Conservation (phyloP, 1,284 basidiomycete species). For the Ustilago nuda region DNA sequence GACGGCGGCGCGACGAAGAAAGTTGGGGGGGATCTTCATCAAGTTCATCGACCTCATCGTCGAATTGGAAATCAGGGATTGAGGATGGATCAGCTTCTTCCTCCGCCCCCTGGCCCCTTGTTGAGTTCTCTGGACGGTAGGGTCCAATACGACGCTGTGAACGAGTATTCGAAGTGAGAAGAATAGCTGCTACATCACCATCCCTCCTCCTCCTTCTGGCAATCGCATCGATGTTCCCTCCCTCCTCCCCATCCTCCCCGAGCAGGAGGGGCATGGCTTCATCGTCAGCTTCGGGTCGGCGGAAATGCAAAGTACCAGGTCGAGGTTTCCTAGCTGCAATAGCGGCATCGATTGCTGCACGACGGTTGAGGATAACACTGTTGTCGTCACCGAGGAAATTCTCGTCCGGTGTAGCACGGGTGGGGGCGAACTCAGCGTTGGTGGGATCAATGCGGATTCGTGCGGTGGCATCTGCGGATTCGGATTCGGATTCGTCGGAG, state of each 20-base stretch:
- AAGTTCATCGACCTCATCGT: slow-evolving; percentile 38
- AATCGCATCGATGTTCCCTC: slow-evolving; percentile 28
- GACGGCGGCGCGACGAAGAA: slow-evolving; percentile 1
- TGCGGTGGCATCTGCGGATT: neutral
- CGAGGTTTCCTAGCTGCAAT: slow-evolving; percentile 32
- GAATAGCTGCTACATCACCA: slow-evolving; percentile 19
- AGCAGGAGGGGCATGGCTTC: slow-evolving; percentile 22
- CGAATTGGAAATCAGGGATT: neutral
- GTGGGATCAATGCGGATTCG: slow-evolving; percentile 9
- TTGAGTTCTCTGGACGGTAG: slow-evolving; percentile 24
- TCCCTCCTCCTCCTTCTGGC: slow-evolving; percentile 23
- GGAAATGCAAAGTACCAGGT: slow-evolving; percentile 37
- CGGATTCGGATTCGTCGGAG: slow-evolving; percentile 9
- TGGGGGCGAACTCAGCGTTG: slow-evolving; percentile 13
- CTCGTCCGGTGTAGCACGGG: slow-evolving; percentile 29
- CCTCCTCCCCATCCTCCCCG: slow-evolving; percentile 13
- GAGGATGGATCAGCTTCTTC: slow-evolving; percentile 25
- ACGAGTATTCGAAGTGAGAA: slow-evolving; percentile 11
- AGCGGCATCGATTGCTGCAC: slow-evolving; percentile 37
- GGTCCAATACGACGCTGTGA: slow-evolving; percentile 40
- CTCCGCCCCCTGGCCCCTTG: neutral
- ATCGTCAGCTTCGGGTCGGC: slow-evolving; percentile 27
- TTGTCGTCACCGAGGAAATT: slow-evolving; percentile 46
- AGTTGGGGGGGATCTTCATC: slow-evolving; percentile 12
- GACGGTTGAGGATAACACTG: slow-evolving; percentile 19